Percentiles rank a stretch among this genome's conserved stretches.
Conservation (phyloP, 2,329 filamentous ascomycete genomes). For the Paraphoma sp. region DNA sequence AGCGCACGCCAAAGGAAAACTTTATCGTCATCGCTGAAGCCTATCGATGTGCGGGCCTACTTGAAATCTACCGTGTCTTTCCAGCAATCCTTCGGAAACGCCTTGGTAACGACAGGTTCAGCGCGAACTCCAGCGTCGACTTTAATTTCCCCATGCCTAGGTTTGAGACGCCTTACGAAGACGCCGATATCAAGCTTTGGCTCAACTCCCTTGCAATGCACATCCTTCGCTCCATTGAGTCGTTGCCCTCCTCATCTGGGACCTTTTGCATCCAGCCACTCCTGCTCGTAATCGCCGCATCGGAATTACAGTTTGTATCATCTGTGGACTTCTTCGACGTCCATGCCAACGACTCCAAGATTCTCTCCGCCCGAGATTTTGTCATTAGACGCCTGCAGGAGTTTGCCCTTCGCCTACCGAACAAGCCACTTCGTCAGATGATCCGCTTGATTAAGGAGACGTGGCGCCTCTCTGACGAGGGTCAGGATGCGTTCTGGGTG, state of each 20-base stretch:
- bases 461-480: constrained; percentile 59
- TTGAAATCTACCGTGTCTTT: constrained; percentile 63
- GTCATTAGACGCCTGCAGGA: constrained; percentile 57
- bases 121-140: constrained; percentile 30
- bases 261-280: constrained; percentile 62
- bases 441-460: constrained; percentile 60
- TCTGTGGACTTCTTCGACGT: constrained; percentile 46
- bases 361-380: constrained; percentile 57
- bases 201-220: constrained; percentile 60
- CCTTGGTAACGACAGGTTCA: constrained; percentile 39
- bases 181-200: constrained; percentile 49
- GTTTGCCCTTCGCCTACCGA: constrained; percentile 56
- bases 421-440: constrained; percentile 59
- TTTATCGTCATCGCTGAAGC: constrained; percentile 61
- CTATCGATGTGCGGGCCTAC: constrained; percentile 59
- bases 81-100: constrained; percentile 58
- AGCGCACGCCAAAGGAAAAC: constrained; percentile 60
- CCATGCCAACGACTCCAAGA: constrained; percentile 51
- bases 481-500: constrained; percentile 61
- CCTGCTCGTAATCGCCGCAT: constrained; percentile 58
- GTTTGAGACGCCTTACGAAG: constrained; percentile 42
- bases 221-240: constrained; percentile 57
- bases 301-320: constrained; percentile 57
- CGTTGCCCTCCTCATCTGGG: constrained; percentile 59
- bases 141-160: constrained; percentile 42